Percentiles rank a stretch among this genome's conserved stretches.
Evolutionary conservation across 2,329 filamentous ascomycete species (phyloP).

Genomic region (Madurella mycetomatis): DNA sequence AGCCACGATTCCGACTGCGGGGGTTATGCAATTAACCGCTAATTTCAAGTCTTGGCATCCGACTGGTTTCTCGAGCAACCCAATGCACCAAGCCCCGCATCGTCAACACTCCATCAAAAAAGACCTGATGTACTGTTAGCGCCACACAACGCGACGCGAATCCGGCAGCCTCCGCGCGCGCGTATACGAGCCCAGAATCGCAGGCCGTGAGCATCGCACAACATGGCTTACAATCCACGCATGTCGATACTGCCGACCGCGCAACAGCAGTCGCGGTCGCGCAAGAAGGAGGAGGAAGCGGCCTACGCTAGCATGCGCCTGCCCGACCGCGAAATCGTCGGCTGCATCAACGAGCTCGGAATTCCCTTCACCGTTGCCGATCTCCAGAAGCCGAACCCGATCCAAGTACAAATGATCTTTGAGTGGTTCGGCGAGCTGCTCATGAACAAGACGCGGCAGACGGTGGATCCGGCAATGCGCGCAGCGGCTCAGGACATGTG

Average conservation of each 20-base stretch:
- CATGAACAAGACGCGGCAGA: constrained; percentile 88
- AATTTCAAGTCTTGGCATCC: not conserved
- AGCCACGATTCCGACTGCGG: not conserved
- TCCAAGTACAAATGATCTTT: constrained; percentile 95
- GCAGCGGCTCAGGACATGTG: constrained; percentile 84
- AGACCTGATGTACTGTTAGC: not conserved
- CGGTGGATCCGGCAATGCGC: constrained; percentile 91
- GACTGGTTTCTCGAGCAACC: not conserved
- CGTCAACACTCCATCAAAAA: constrained; percentile 1
- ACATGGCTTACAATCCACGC: constrained; percentile 56
- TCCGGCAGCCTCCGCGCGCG: not conserved
- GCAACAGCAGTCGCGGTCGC: constrained; percentile 49
- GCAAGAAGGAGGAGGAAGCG: constrained; percentile 57
- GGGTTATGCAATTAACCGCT: not conserved
- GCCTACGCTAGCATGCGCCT: constrained; percentile 57
- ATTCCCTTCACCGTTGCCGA: constrained; percentile 83
- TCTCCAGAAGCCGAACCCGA: constrained; percentile 86
- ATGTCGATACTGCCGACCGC: constrained; percentile 56
- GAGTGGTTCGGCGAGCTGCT: constrained; percentile 95
- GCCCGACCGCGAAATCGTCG: constrained; percentile 77
- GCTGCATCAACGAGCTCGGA: constrained; percentile 95
- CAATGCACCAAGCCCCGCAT: not conserved
- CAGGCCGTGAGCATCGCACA: constrained; percentile 12
- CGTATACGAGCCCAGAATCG: not conserved
- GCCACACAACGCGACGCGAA: constrained; percentile 5